These are phyloP conservation scores for Jacaranda mimosifolia DNA, from an alignment of 257 asterid genomes.

Conservation along the genomic window DNA sequence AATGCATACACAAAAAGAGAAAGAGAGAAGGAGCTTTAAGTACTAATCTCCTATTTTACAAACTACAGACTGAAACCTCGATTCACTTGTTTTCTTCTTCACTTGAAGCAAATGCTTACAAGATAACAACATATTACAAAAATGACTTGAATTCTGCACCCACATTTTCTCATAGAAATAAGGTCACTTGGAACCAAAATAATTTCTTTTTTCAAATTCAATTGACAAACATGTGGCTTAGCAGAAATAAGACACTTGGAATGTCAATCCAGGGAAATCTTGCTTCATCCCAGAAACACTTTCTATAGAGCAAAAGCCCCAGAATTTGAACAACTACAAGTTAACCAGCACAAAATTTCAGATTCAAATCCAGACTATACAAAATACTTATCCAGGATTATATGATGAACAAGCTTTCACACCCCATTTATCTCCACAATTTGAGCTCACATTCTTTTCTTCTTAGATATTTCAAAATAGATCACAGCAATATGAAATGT, in stretches of 20 bases:
- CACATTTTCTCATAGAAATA: conserved; percentile 9
- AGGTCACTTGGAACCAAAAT: background rate
- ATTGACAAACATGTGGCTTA: no score
- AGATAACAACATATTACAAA: background rate
- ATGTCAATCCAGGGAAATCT: background rate
- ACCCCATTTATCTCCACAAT: no score
- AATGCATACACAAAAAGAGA: no score
- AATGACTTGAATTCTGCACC: background rate
- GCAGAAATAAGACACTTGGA: background rate
- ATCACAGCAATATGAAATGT: background rate
- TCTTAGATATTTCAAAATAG: conserved; percentile 13
- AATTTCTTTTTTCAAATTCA: background rate
- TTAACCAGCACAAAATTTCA: no score
- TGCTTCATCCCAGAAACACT: background rate
- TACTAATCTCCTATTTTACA: background rate
- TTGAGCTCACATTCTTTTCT: no score
- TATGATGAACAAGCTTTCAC: no score
- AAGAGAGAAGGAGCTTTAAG: background rate
- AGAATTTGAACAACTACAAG: background rate
- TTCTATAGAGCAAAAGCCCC: background rate
- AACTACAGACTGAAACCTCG: background rate
- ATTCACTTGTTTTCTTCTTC: no score
- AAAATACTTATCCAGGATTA: no score
- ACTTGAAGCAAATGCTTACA: conserved; percentile 16
- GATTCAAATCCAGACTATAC: no score